Conservation (phyloP, 164 flowering plant species). For the Sextonia rubra region DNA sequence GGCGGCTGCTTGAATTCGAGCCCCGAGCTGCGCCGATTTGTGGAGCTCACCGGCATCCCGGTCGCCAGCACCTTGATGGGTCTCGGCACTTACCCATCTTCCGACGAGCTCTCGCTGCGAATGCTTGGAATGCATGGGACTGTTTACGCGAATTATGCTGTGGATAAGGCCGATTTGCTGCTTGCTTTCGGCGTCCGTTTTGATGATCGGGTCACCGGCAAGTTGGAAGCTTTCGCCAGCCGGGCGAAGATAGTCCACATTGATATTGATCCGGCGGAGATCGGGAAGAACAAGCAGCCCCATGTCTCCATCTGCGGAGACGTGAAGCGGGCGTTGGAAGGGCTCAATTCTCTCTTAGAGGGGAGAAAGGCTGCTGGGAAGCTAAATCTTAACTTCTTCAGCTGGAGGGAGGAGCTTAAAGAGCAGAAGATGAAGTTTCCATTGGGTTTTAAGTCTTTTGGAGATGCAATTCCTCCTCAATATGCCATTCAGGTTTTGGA, state of each 20-base stretch:
- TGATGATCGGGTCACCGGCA: conserved; percentile 74
- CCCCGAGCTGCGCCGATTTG: conserved; percentile 46
- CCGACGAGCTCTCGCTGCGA: conserved; percentile 42
- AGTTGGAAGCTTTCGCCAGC: conserved; percentile 67
- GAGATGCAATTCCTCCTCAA: conserved; percentile 51
- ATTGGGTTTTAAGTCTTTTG: conserved; percentile 49
- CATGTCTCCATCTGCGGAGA: conserved; percentile 66
- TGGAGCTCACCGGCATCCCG: conserved; percentile 60
- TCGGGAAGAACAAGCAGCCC: conserved; percentile 76
- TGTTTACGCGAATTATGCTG: conserved; percentile 66
- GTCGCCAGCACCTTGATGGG: conserved; percentile 74
- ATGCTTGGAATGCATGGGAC: conserved; percentile 85
- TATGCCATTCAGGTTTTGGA: conserved; percentile 14
- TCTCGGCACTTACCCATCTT: conserved; percentile 41
- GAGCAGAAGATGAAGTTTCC: conserved; percentile 54
- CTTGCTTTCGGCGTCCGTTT: conserved; percentile 72
- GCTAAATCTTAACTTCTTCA: conserved; percentile 34
- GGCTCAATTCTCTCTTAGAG: conserved; percentile 41
- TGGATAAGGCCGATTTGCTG: conserved; percentile 49
- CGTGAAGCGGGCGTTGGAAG: conserved; percentile 44
- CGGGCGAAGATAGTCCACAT: conserved; percentile 71
- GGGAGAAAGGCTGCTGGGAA: conserved; percentile 10
- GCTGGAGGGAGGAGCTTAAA: conserved; percentile 54
- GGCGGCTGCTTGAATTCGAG: conserved; percentile 71
- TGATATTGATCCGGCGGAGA: conserved; percentile 68